Conservation (phyloP, 345 rosid genomes). For the Lepidium didymum region DNA sequence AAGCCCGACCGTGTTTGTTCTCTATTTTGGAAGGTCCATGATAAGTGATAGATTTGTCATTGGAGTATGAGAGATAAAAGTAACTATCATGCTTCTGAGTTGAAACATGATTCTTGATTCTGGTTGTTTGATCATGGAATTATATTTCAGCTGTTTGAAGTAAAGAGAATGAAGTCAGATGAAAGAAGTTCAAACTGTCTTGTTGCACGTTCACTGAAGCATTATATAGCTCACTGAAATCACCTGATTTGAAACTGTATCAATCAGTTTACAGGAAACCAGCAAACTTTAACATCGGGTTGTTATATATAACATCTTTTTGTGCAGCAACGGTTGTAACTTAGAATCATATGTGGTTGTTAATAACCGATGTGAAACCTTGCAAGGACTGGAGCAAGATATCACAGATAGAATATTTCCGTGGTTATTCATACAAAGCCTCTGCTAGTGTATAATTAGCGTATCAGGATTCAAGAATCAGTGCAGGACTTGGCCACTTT, state of each 20-base stretch:
- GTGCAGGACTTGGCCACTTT: slow-evolving; percentile 72
- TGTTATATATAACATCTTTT: background rate
- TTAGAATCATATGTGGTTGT: slow-evolving; percentile 58
- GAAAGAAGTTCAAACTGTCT: background rate
- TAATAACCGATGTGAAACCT: slow-evolving; percentile 68
- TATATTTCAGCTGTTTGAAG: background rate
- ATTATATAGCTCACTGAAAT: background rate
- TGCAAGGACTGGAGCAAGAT: slow-evolving; percentile 97
- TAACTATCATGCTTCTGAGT: background rate
- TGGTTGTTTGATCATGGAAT: background rate
- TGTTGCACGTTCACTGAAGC: background rate
- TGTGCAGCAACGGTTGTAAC: slow-evolving; percentile 26
- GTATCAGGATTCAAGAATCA: slow-evolving; percentile 55
- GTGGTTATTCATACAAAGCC: slow-evolving; percentile 50
- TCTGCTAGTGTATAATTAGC: slow-evolving; percentile 71
- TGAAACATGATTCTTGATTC: background rate
- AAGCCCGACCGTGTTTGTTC: slow-evolving; percentile 51
- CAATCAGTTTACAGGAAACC: background rate
- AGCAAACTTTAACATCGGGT: background rate
- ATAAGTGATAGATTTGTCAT: background rate
- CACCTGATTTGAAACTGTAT: background rate
- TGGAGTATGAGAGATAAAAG: background rate
- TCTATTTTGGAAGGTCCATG: slow-evolving; percentile 90
- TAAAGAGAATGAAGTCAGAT: background rate
- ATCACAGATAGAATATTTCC: slow-evolving; percentile 59